phyloP scores from a whole-genome alignment of 768 basidiomycete species.

The Pisolithus marmoratus region DNA sequence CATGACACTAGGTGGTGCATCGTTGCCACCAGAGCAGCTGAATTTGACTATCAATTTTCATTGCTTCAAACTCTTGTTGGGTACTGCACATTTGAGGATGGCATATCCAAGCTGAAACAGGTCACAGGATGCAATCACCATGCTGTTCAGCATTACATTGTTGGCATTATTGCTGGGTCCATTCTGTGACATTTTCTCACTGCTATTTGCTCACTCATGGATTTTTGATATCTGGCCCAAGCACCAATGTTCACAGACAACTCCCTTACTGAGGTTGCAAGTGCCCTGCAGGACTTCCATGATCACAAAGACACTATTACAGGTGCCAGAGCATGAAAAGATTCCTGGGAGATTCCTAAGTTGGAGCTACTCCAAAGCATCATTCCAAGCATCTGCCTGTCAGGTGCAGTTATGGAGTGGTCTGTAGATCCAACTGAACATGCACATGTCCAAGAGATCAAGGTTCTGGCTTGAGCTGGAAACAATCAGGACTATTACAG shows the following conservation, averaged over 20 bases:
- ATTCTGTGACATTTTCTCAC: conserved; percentile 25
- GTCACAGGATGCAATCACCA: conserved; percentile 35
- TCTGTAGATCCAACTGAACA: conserved; percentile 5
- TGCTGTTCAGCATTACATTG: conserved; percentile 30
- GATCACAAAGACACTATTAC: conserved; percentile 28
- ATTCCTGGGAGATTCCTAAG: conserved; percentile 5
- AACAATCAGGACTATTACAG: conserved; percentile 3
- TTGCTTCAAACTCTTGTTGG: conserved; percentile 32
- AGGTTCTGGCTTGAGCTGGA: neutral
- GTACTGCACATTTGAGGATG: conserved; percentile 34
- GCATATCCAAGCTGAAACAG: conserved; percentile 37
- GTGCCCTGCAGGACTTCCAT: conserved; percentile 27
- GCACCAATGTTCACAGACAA: conserved; percentile 19
- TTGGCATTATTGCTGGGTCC: conserved; percentile 32
- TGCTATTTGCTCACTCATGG: conserved; percentile 29
- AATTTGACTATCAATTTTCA: conserved; percentile 34
- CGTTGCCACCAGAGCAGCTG: conserved; percentile 20
- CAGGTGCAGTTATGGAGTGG: conserved; percentile 4
- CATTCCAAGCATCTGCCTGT: neutral
- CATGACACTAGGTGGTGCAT: conserved; percentile 36
- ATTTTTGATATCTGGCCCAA: conserved; percentile 36
- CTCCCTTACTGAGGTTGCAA: conserved; percentile 10
- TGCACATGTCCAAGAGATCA: neutral
- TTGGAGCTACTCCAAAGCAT: conserved; percentile 6
- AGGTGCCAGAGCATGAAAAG: conserved; percentile 15